Conservation (phyloP, 2,329 filamentous ascomycete species). For the Ophiostoma tasmaniense region DNA sequence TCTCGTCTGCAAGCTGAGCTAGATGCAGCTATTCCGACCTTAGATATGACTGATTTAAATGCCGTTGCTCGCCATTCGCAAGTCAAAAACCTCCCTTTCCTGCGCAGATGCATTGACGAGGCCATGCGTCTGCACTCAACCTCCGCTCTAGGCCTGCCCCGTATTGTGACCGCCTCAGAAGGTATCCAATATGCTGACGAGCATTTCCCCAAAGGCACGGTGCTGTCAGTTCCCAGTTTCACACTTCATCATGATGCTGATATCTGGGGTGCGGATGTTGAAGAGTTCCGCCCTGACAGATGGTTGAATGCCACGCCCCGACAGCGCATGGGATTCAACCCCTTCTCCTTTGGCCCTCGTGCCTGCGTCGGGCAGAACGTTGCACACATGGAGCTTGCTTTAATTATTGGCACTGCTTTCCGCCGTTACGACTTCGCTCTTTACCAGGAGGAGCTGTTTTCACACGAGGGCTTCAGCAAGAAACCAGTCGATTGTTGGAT, state of each 20-base stretch:
- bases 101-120: slow-evolving; percentile 19
- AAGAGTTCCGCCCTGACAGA: slow-evolving; percentile 23
- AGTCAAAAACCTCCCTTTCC: slow-evolving; percentile 15
- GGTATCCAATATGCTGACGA: slow-evolving; percentile 11
- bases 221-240: slow-evolving; percentile 18
- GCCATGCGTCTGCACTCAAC: slow-evolving; percentile 19
- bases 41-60: background rate
- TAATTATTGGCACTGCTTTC: slow-evolving; percentile 18
- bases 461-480: slow-evolving; percentile 19
- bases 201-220: slow-evolving; percentile 17
- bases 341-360: slow-evolving; percentile 17
- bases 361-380: slow-evolving; percentile 20
- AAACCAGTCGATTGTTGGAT: slow-evolving; percentile 18
- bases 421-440: slow-evolving; percentile 18
- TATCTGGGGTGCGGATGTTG: slow-evolving; percentile 25
- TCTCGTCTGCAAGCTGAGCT: slow-evolving; percentile 17
- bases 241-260: slow-evolving; percentile 17
- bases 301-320: slow-evolving; percentile 20
- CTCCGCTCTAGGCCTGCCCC: slow-evolving; percentile 17
- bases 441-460: slow-evolving; percentile 12
- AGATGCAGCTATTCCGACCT: slow-evolving; percentile 13
- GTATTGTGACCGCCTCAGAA: slow-evolving; percentile 17
- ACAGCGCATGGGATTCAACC: slow-evolving; percentile 18
- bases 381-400: slow-evolving; percentile 19
- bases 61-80: slow-evolving; percentile 10